Evolutionary conservation across 2,329 filamentous ascomycete genomes (phyloP).

Genomic region (Macrophomina phaseolina): DNA sequence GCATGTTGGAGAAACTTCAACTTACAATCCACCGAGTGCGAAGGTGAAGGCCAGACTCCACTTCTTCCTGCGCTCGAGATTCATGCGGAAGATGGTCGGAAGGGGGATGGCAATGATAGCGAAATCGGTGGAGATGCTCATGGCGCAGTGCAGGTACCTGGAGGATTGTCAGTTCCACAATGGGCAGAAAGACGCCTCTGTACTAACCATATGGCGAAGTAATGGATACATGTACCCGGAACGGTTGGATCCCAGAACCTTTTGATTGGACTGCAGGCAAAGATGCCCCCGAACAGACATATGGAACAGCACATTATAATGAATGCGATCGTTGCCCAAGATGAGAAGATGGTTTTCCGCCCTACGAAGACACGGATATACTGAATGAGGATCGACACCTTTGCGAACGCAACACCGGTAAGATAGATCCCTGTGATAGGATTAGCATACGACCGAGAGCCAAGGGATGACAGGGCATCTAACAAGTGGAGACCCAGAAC

Average conservation of each 20-base stretch:
- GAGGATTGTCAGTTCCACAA: not conserved
- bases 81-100: slow-evolving; percentile 32
- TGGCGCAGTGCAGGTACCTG: slow-evolving; percentile 10
- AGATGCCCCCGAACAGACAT: slow-evolving; percentile 23
- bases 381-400: slow-evolving; percentile 21
- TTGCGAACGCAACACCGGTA: slow-evolving; percentile 12
- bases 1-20: not conserved
- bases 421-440: slow-evolving; percentile 6
- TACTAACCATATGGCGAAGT: slow-evolving; percentile 12
- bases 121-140: slow-evolving; percentile 11
- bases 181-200: not conserved
- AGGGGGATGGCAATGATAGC: slow-evolving; percentile 11
- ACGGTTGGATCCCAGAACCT: slow-evolving; percentile 19
- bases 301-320: slow-evolving; percentile 20
- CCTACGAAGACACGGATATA: slow-evolving; percentile 23
- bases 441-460: not conserved
- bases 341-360: not conserved
- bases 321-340: slow-evolving; percentile 17
- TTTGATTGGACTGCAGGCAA: slow-evolving; percentile 17
- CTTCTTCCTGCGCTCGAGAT: slow-evolving; percentile 37
- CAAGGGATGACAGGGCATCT: not conserved
- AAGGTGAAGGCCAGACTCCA: slow-evolving; percentile 38
- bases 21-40: slow-evolving; percentile 40
- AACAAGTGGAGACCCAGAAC: slow-evolving; percentile 22
- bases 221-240: slow-evolving; percentile 15